Evolutionary conservation across 805 yeast species (phyloP), one percentile per base, ranked within the genome.

Genomic region (Saccharomyces eubayanus): DNA sequence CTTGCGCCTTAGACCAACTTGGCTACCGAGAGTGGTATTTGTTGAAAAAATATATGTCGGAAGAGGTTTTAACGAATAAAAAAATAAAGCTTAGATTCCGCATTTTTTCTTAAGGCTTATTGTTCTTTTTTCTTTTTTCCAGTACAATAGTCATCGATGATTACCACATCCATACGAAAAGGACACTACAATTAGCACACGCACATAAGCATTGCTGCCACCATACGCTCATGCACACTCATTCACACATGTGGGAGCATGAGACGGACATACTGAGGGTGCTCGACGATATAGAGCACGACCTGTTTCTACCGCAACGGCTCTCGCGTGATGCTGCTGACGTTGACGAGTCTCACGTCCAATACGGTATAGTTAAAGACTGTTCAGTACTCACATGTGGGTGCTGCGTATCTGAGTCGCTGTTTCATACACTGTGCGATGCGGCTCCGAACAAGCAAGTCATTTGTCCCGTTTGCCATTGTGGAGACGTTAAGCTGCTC

Each of bases 381-480:
- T 62, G 67, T 14, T 58, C 64, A 3, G 56, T 64, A 48, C 55
- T 65, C n/a, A 51, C 64, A 9, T 67, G 71, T 53, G 68, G 68
- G 3, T 67, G 71, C 48, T 59, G 62, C 30, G 46, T 62, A 6
- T 61, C 67, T 3, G 60, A 62, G 40, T 41, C 53, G n/a, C 57
- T 65, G 5, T 59, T 51, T 28, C 45, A 54, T 20, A 58, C 56
- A 40, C 54, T 63, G 10, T 45, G 28, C 2, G 29, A 48, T 5
- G 48, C 49, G 4, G 52, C 55, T 30, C 50, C 53, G 4, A 49
- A 49, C 12, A 46, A 54, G 2, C n/a, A 48, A 1, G 56, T 62
- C 14, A 51, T 52, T 5, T 76, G 80, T 52, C 79, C 79, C 2
- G 51, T 66, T 0, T 76, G 80, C 55, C 59, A 57, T 3, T 48